Conservation (phyloP, 768 basidiomycete species). For the Dendrothele bispora region DNA sequence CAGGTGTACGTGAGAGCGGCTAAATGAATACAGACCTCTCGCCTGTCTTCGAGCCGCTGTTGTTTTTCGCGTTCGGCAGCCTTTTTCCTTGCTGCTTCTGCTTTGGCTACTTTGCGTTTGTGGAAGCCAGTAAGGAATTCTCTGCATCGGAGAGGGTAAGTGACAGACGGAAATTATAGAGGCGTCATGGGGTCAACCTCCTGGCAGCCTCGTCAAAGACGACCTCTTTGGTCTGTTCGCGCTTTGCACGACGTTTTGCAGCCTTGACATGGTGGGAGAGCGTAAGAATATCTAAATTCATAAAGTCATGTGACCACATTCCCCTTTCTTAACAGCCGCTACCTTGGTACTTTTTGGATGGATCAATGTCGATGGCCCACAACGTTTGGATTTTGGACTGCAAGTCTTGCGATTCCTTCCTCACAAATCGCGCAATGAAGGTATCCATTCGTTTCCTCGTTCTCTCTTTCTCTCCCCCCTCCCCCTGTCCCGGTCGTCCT, state of each 20-base stretch:
- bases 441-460: slow-evolving; percentile 29
- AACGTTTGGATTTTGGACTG: slow-evolving; percentile 85
- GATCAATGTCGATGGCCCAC: slow-evolving; percentile 51
- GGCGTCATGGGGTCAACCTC: slow-evolving; percentile 15
- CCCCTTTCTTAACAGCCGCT: slow-evolving; percentile 35
- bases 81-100: slow-evolving; percentile 71
- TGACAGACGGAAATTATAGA: slow-evolving; percentile 7
- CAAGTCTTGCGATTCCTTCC: slow-evolving; percentile 66
- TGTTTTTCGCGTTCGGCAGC: slow-evolving; percentile 78
- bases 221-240: slow-evolving; percentile 73
- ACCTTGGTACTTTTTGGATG: slow-evolving; percentile 25
- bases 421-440: slow-evolving; percentile 88
- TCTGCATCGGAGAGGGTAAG: slow-evolving; percentile 38
- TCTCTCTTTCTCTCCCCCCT: background rate
- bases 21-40: slow-evolving; percentile 57
- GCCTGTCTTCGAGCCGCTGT: slow-evolving; percentile 68
- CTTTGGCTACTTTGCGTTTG: slow-evolving; percentile 85
- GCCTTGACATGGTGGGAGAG: slow-evolving; percentile 62
- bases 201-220: slow-evolving; percentile 87
- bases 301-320: too few relatives aligned
- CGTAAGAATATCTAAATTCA: slow-evolving; percentile 60
- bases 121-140: slow-evolving; percentile 93
- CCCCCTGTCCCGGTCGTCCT: background rate
- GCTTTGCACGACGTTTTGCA: slow-evolving; percentile 65
- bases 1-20: slow-evolving; percentile 14